Percentiles rank a stretch among this genome's conserved stretches.
phyloP scores from a whole-genome alignment of 305 asterid genomes.

The Striga hermonthica region DNA sequence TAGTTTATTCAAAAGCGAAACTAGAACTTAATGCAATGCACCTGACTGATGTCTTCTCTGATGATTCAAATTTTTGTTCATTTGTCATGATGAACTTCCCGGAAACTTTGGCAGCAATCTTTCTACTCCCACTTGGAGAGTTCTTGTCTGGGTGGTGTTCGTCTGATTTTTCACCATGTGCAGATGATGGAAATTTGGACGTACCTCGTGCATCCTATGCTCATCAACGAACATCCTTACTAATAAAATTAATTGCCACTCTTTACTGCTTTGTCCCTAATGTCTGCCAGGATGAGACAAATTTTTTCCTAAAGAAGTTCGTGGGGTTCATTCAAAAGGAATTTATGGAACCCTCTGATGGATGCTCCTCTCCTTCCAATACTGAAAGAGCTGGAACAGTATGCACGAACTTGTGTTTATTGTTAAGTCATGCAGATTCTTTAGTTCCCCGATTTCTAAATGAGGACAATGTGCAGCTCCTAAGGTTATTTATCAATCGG shows the following conservation, averaged over 20 bases:
- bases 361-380: conserved; percentile 43
- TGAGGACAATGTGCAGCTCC: conserved; percentile 90
- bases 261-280: conserved; percentile 93
- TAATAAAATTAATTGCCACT: conserved; percentile 93
- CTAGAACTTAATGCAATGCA: conserved; percentile 96
- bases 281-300: conserved; percentile 97
- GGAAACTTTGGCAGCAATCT: conserved; percentile 70
- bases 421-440: conserved; percentile 89
- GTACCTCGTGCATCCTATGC: conserved; percentile 75
- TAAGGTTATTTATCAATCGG: conserved; percentile 73
- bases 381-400: conserved; percentile 54
- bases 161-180: conserved; percentile 69
- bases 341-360: conserved; percentile 42
- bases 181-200: conserved; percentile 78
- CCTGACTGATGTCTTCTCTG: conserved; percentile 85
- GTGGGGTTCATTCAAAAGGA: conserved; percentile 65
- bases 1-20: conserved; percentile 81
- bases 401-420: conserved; percentile 65
- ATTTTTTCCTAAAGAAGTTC: conserved; percentile 78
- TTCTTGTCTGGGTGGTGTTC: conserved; percentile 95
- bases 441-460: conserved; percentile 77
- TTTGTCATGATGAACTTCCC: conserved; percentile 72
- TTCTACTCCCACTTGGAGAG: conserved; percentile 71
- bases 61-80: conserved; percentile 92
- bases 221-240: conserved; percentile 80